phyloP scores from a whole-genome alignment of 2,329 filamentous ascomycete species.

The Mariannaea elegans region DNA sequence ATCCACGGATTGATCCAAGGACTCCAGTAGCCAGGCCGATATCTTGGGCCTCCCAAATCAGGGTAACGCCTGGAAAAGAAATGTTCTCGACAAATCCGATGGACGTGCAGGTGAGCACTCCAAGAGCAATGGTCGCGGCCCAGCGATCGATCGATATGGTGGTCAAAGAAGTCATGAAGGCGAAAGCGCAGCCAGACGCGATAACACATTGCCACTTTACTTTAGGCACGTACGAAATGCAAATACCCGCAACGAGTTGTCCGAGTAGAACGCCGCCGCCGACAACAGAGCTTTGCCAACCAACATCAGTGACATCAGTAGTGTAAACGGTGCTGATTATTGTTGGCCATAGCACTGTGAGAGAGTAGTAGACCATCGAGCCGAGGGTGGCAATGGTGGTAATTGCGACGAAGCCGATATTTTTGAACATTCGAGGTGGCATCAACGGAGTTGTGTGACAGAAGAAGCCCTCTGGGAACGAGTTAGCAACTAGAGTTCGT shows the following conservation, averaged over 20 bases:
- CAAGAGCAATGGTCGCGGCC: slow-evolving; percentile 44
- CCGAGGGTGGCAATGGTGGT: slow-evolving; percentile 49
- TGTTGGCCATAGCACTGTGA: slow-evolving; percentile 55
- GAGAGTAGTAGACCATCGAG: slow-evolving; percentile 54
- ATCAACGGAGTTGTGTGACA: slow-evolving; percentile 50
- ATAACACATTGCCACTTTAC: slow-evolving; percentile 47
- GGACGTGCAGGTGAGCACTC: slow-evolving; percentile 40
- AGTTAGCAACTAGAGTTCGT: not conserved
- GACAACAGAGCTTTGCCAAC: slow-evolving; percentile 52
- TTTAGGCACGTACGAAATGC: slow-evolving; percentile 47
- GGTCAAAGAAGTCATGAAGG: slow-evolving; percentile 45
- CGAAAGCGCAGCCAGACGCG: slow-evolving; percentile 41
- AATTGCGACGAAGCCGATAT: slow-evolving; percentile 50
- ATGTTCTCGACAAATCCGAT: slow-evolving; percentile 52
- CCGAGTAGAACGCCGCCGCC: slow-evolving; percentile 52
- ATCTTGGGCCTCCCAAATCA: slow-evolving; percentile 56
- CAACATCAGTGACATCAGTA: slow-evolving; percentile 46
- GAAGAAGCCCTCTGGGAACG: slow-evolving; percentile 45
- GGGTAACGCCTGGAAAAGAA: slow-evolving; percentile 52
- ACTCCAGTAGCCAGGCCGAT: slow-evolving; percentile 55
- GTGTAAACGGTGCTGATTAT: slow-evolving; percentile 51
- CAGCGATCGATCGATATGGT: slow-evolving; percentile 39
- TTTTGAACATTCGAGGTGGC: slow-evolving; percentile 52
- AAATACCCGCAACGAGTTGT: slow-evolving; percentile 47
- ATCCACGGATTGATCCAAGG: slow-evolving; percentile 56